These are phyloP conservation scores for Serendipita sp. DNA, from an alignment of 768 basidiomycete genomes.

Conservation along the genomic window DNA sequence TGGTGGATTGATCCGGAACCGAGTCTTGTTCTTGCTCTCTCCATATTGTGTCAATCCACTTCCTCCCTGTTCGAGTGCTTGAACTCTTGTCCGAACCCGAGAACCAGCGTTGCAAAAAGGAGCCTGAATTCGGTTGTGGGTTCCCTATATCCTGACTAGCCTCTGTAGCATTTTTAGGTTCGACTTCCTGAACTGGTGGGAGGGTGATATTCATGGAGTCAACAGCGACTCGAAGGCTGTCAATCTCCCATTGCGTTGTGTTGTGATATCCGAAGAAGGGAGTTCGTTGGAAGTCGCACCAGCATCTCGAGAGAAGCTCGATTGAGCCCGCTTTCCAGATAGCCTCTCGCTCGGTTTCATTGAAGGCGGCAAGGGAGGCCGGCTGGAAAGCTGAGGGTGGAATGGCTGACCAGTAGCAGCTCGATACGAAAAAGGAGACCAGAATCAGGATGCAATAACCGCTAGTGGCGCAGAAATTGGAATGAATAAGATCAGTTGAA, in stretches of 20 bases:
- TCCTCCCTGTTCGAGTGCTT: neutral
- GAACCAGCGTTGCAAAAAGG: conserved; percentile 7
- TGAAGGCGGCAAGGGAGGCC: conserved; percentile 38
- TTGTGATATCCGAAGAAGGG: conserved; percentile 67
- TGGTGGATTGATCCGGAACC: too few species aligned
- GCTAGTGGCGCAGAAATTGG: conserved; percentile 23
- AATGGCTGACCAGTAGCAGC: conserved; percentile 82
- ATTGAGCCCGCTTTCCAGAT: conserved; percentile 54
- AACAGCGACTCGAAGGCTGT: conserved; percentile 29
- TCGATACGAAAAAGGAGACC: conserved; percentile 67
- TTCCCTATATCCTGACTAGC: neutral
- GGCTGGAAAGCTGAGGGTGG: conserved; percentile 26
- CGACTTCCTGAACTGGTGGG: conserved; percentile 18
- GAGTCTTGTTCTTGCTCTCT: neutral
- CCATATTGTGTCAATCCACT: neutral
- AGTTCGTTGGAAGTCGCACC: conserved; percentile 60
- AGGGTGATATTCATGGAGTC: neutral
- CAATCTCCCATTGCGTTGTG: conserved; percentile 54
- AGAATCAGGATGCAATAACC: conserved; percentile 80
- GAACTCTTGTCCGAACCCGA: neutral
- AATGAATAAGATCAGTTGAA: neutral
- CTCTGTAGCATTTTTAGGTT: conserved; percentile 14
- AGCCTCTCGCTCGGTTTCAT: conserved; percentile 49
- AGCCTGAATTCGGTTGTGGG: neutral
- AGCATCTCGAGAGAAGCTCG: conserved; percentile 61